phyloP scores from a whole-genome alignment of 2,329 filamentous ascomycete genomes.

The Fusarium subtropicale region DNA sequence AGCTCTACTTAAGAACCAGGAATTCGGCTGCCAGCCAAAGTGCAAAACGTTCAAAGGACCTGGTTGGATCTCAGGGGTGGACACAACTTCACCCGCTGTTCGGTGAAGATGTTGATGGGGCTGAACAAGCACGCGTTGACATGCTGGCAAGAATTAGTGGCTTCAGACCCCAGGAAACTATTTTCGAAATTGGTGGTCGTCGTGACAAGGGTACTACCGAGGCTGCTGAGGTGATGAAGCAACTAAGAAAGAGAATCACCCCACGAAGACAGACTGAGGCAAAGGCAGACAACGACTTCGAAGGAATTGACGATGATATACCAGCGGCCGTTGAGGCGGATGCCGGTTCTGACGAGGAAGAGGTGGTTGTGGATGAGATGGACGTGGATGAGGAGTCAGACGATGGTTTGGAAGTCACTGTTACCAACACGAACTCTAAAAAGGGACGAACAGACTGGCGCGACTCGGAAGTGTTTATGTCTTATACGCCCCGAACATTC shows the following conservation, averaged over 20 bases:
- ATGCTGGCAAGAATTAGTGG: conserved; percentile 91
- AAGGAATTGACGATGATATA: conserved; percentile 48
- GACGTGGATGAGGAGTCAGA: conserved; percentile 62
- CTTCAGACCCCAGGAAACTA: conserved; percentile 90
- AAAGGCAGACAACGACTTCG: conserved; percentile 54
- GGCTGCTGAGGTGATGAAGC: conserved; percentile 80
- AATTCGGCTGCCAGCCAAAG: conserved; percentile 92
- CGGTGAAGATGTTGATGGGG: conserved; percentile 71
- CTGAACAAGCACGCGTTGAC: conserved; percentile 79
- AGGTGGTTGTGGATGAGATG: conserved; percentile 51
- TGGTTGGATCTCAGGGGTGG: conserved; percentile 78
- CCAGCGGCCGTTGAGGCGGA: conserved; percentile 53
- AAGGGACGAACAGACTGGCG: conserved; percentile 75
- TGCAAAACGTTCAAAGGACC: conserved; percentile 84
- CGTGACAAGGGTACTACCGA: conserved; percentile 73
- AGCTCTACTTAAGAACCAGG: conserved; percentile 88
- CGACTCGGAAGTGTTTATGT: conserved; percentile 95
- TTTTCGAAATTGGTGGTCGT: conserved; percentile 92
- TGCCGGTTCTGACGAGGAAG: conserved; percentile 42
- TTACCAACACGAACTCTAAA: conserved; percentile 68
- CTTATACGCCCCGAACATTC: conserved; percentile 84
- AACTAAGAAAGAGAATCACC: conserved; percentile 75
- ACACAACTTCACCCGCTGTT: conserved; percentile 84
- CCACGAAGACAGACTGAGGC: conserved; percentile 62
- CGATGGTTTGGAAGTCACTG: conserved; percentile 76